Base-by-base conservation (phyloP, 805 yeast species). In the Brettanomyces anomalus region DNA sequence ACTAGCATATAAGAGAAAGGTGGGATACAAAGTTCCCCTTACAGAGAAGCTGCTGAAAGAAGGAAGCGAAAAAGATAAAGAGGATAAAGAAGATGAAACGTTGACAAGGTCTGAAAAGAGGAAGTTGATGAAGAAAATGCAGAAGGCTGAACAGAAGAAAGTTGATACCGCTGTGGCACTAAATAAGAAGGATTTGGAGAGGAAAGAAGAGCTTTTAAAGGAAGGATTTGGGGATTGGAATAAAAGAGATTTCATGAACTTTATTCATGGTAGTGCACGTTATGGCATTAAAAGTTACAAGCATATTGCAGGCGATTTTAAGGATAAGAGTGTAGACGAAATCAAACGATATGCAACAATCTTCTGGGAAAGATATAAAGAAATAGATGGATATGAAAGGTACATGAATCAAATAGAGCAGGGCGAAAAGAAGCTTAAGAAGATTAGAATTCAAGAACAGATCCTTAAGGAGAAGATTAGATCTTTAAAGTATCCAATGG, bases 171-270 rank as follows among this genome's bases (percentile, higher is more conserved):
- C 78, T 2, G 67, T 60, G 10, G 82, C 81, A 2, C 70, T 82
- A 39, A 77, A 83, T 0, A 79, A 72, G 41, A 85, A 79, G 43
- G 89, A 85, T 51, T 64, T 67, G 28, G 62, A 60, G 30, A 55
- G 67, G 43, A 84, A 82, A 52, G 74, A 75, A 38, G 52, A 69
- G 42, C 65, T 74, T 17, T 56, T 82, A n/a, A 65, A 61, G 3
- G 66, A 74, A 47, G 79, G 85, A 3, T 84, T 81, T 57, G 72
- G 70, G 15, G 68, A 68, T 40, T 85, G 93, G 93, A 70, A 82
- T 2, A 74, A 81, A 57, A 70, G 93, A 46, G 94, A 85, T 53
- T 81, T 84, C 52, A 73, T 85, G 35, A 75, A 77, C 42, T 83
- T 79, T 52, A 68, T 84, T 35, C 88, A 80, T 52, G 79, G 79